A percentile compares a stretch with the other conserved stretches of the same genome.
Evolutionary conservation across 2,329 filamentous ascomycete genomes (phyloP).

Genomic region (Elsinoe fawcettii): DNA sequence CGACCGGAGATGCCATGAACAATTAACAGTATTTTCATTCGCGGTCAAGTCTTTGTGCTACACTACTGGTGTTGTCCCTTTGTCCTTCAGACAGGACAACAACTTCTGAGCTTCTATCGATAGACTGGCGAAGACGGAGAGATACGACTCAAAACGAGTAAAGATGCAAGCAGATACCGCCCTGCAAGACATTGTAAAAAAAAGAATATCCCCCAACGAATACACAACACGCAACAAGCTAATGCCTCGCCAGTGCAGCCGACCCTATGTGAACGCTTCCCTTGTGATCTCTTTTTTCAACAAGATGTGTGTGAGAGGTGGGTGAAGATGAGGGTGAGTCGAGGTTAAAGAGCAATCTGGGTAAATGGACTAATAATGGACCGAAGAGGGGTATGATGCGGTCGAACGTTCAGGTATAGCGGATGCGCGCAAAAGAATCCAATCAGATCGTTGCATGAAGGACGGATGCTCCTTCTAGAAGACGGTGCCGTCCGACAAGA

Average conservation of each 20-base stretch:
- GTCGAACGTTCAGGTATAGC: conserved; percentile 11
- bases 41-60: conserved; percentile 10
- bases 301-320: not conserved
- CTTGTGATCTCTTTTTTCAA: not conserved
- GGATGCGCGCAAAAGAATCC: conserved; percentile 13
- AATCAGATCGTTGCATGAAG: conserved; percentile 14
- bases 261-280: not conserved
- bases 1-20: not conserved
- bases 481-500: conserved; percentile 91
- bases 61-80: not conserved
- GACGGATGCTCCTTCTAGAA: conserved; percentile 50
- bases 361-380: conserved; percentile 12
- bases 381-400: conserved; percentile 14
- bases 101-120: not conserved
- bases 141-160: not conserved
- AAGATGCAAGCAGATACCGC: conserved; percentile 12
- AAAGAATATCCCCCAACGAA: conserved; percentile 1
- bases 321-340: not conserved
- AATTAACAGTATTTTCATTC: conserved; percentile 11
- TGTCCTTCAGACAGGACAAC: not conserved
- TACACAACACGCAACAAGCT: conserved; percentile 9
- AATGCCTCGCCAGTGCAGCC: conserved; percentile 1
- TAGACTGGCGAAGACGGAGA: not conserved
- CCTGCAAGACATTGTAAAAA: conserved; percentile 8
- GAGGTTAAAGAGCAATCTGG: conserved; percentile 5